Evolutionary conservation across 139 green algal genomes (phyloP), one percentile per base, ranked within the genome.

Genomic region (Coelastrella sp.): DNA sequence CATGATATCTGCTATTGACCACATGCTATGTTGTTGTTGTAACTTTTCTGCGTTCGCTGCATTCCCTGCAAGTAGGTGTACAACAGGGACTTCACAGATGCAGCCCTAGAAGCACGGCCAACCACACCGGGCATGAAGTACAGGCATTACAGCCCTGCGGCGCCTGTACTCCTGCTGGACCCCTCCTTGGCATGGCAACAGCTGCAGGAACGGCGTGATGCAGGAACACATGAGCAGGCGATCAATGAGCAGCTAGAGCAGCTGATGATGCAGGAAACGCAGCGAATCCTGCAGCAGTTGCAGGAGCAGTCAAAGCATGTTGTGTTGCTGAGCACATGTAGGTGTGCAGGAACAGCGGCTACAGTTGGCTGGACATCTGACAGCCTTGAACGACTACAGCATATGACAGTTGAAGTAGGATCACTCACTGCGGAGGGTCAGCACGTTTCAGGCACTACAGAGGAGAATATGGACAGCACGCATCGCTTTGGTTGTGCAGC

Each of bases 61-160:
- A n/a, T n/a, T 9, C 38, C 8, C 23, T 79, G 50, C 40, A 25
- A 4, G 25, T 86, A 91, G 85, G 78, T 92, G 38, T 93, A 93
- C 79, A 35, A 35, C 5, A 62, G 74, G 8, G 71, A 92, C 60
- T 91, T 92, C 37, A 82, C 75, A n/a, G 91, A 93, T 45, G 57
- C 53, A 2, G 50, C 80, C 6, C 81, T 92, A 6, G 91, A 94
- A 69, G 78, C 77, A 8, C 77, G 85, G 0, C 91, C 91, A 40
- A 90, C 87, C 41, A 92, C 91, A 0, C 91, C 91, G 6, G 91
- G 91, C 78, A 94, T 94, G 91, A 94, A 94, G 91, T 94, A 94
- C 86, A 41, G 86, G 45, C 91, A 94, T 86, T 94, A 94, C 89
- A 91, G 85, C 66, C 91, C 91, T 17, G 66, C 41, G 0, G 89